A percentile compares a stretch with the other conserved stretches of the same genome.
phyloP scores from a whole-genome alignment of 176 grass and related monocot genomes.

The Carex scoparia region DNA sequence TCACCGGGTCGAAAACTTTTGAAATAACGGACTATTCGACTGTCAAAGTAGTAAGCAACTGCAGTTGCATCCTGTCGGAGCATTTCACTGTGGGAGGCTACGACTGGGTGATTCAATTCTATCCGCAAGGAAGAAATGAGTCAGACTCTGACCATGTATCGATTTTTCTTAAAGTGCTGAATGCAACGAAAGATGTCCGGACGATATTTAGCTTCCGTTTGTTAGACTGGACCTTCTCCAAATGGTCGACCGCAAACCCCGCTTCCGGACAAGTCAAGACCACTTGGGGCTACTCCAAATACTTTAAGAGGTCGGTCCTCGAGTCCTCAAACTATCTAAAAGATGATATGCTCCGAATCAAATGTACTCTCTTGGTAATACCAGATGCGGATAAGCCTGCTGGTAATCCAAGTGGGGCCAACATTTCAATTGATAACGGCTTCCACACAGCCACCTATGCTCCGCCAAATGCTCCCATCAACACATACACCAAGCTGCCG shows the following conservation, averaged over 20 bases:
- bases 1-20: too few species aligned
- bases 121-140: background rate
- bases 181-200: background rate
- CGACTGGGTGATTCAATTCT: background rate
- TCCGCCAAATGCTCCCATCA: background rate
- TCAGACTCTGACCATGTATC: background rate
- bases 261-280: too few species aligned
- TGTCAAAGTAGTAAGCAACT: too few species aligned
- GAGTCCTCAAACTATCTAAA: background rate
- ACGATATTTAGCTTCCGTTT: too few species aligned
- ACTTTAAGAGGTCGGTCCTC: too few species aligned
- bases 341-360: too few species aligned
- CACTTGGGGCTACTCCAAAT: too few species aligned
- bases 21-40: background rate
- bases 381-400: too few species aligned
- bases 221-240: too few species aligned
- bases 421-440: background rate
- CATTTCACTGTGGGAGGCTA: background rate
- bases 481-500: background rate
- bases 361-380: too few species aligned
- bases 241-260: too few species aligned
- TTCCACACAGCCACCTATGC: background rate
- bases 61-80: background rate
- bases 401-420: too few species aligned
- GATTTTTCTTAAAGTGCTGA: background rate